phyloP scores from a whole-genome alignment of 495 filamentous ascomycete genomes.

The Penicillium diatomitis region DNA sequence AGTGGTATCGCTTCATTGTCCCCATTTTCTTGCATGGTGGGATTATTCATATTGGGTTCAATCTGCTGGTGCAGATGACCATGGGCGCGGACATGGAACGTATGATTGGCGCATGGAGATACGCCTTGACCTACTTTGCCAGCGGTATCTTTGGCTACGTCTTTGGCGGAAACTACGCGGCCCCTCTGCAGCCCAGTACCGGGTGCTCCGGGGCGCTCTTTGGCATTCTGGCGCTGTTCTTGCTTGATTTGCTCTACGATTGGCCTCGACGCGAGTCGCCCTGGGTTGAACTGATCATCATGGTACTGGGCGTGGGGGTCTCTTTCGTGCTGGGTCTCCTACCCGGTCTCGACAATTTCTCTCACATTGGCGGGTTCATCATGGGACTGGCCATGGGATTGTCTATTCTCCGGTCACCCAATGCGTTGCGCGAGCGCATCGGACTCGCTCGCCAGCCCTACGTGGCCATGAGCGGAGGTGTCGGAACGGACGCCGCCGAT shows the following conservation, averaged over 20 bases:
- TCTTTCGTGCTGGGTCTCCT: slow-evolving; percentile 89
- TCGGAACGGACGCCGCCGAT: slow-evolving; percentile 12
- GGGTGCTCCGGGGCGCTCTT: slow-evolving; percentile 88
- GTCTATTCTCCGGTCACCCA: slow-evolving; percentile 79
- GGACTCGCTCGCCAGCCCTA: slow-evolving; percentile 58
- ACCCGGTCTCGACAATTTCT: slow-evolving; percentile 92
- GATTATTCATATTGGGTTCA: slow-evolving; percentile 90
- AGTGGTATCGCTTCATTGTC: slow-evolving; percentile 93
- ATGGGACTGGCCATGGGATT: slow-evolving; percentile 86
- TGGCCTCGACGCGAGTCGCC: slow-evolving; percentile 72
- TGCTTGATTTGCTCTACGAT: slow-evolving; percentile 86
- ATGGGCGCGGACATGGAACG: slow-evolving; percentile 87
- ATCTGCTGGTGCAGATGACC: slow-evolving; percentile 80
- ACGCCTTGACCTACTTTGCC: slow-evolving; percentile 78
- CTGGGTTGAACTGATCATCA: slow-evolving; percentile 70
- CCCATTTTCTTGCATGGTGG: slow-evolving; percentile 95
- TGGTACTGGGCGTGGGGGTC: slow-evolving; percentile 74
- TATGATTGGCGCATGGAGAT: slow-evolving; percentile 76
- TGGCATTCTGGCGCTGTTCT: slow-evolving; percentile 76
- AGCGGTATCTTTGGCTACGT: slow-evolving; percentile 95
- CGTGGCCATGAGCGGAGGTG: slow-evolving; percentile 45
- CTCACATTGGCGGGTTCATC: slow-evolving; percentile 90
- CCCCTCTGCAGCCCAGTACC: slow-evolving; percentile 66
- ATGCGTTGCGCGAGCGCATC: slow-evolving; percentile 65
- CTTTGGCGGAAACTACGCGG: slow-evolving; percentile 86